phyloP scores from a whole-genome alignment of 2,329 filamentous ascomycete species.

The Coniochaeta sp. region DNA sequence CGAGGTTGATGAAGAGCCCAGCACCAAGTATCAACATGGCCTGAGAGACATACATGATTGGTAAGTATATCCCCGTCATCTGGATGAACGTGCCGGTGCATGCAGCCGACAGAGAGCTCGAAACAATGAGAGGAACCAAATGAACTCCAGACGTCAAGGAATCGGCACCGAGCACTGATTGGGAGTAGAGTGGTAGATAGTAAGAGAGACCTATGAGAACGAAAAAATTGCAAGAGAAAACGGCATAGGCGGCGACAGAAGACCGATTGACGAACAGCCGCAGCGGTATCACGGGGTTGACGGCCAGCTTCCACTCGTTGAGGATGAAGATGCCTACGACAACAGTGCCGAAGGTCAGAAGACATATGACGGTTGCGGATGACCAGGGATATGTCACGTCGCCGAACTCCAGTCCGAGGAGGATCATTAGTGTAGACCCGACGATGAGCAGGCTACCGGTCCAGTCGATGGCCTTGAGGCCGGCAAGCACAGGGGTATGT shows the following conservation, averaged over 20 bases:
- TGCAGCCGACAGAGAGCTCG: conserved; percentile 56
- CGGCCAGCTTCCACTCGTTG: conserved; percentile 66
- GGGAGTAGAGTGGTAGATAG: conserved; percentile 81
- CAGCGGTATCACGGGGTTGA: conserved; percentile 71
- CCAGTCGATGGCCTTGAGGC: conserved; percentile 58
- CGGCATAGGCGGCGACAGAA: conserved; percentile 56
- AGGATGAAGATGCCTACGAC: conserved; percentile 59
- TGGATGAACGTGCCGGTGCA: conserved; percentile 48
- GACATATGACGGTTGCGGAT: conserved; percentile 66
- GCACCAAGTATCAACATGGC: conserved; percentile 55
- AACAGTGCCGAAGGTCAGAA: conserved; percentile 66
- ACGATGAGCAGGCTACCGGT: conserved; percentile 51
- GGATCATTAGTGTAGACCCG: conserved; percentile 75
- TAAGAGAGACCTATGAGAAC: conserved; percentile 73
- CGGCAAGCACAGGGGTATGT: conserved; percentile 52
- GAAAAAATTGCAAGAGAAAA: conserved; percentile 67
- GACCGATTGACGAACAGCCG: conserved; percentile 59
- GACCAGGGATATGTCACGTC: conserved; percentile 69
- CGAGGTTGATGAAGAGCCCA: conserved; percentile 56
- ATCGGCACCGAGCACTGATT: conserved; percentile 60
- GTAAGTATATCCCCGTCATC: conserved; percentile 58
- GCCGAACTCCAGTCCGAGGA: conserved; percentile 80
- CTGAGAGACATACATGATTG: conserved; percentile 52
- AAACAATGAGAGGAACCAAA: conserved; percentile 61
- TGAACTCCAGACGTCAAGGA: conserved; percentile 70